Conservation (phyloP, 176 grass and related monocot genomes). For the Themeda triandra region DNA sequence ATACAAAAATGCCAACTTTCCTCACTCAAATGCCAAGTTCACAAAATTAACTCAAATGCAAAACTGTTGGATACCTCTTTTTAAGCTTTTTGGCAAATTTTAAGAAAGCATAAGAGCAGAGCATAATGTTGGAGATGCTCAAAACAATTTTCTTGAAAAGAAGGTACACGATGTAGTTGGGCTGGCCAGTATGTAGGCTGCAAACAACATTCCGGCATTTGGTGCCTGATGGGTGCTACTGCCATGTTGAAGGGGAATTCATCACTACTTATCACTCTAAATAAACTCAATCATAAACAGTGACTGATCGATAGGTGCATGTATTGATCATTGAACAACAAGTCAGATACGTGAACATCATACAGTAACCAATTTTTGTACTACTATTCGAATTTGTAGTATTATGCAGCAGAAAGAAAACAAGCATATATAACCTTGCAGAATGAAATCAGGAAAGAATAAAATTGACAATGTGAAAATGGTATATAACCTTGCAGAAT, state of each 20-base stretch:
- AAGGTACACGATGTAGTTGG: not conserved
- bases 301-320: not conserved
- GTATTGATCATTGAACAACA: not conserved
- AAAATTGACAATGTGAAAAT: no score
- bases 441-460: no score
- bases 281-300: not conserved
- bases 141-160: not conserved
- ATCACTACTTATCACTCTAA: not conserved
- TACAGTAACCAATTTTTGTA: no score
- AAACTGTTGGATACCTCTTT: no score
- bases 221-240: not conserved
- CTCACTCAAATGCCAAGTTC: no score
- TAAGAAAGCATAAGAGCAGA: not conserved
- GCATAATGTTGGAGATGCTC: not conserved
- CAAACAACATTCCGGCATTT: conserved; percentile 8
- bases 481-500: no score
- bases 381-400: no score
- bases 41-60: no score
- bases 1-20: no score
- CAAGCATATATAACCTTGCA: no score
- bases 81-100: not conserved
- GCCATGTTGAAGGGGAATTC: no score
- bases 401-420: no score
- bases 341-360: not conserved
- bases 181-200: not conserved